Conservation (phyloP, 148 eudicot genomes). For the Rhododendron kiyosumense region DNA sequence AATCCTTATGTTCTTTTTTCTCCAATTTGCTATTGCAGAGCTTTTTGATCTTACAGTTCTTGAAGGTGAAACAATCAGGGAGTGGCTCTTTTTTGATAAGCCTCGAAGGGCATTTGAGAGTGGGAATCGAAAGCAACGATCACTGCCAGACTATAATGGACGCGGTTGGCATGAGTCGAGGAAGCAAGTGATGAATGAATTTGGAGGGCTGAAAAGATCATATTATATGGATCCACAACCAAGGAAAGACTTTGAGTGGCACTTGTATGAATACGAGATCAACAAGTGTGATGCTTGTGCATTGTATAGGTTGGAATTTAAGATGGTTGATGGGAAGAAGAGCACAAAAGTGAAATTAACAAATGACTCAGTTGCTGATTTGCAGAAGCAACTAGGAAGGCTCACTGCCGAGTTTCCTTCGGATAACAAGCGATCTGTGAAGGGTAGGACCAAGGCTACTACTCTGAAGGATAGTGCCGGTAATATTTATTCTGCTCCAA, state of each 20-base stretch:
- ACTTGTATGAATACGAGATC: slow-evolving; percentile 89
- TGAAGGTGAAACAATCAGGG: slow-evolving; percentile 87
- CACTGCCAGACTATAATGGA: slow-evolving; percentile 93
- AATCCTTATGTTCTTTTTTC: background rate
- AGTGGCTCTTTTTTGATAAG: slow-evolving; percentile 97
- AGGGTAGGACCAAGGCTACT: slow-evolving; percentile 47
- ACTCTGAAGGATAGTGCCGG: slow-evolving; percentile 39
- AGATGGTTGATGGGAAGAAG: slow-evolving; percentile 81
- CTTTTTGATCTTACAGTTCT: slow-evolving; percentile 78
- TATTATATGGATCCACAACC: slow-evolving; percentile 99
- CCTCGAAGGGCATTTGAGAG: slow-evolving; percentile 98
- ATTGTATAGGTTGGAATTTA: slow-evolving; percentile 78
- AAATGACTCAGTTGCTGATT: slow-evolving; percentile 77
- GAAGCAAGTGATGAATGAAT: slow-evolving; percentile 91
- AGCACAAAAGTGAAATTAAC: slow-evolving; percentile 58
- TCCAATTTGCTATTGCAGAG: slow-evolving; percentile 46
- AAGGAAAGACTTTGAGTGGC: slow-evolving; percentile 82
- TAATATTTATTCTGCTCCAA: slow-evolving; percentile 34
- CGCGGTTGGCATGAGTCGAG: slow-evolving; percentile 99
- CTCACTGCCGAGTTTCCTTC: slow-evolving; percentile 83
- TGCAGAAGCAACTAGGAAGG: slow-evolving; percentile 92
- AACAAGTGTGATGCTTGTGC: slow-evolving; percentile 77
- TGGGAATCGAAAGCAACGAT: slow-evolving; percentile 91
- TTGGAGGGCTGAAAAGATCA: slow-evolving; percentile 79
- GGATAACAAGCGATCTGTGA: slow-evolving; percentile 52